Evolutionary conservation across 2,329 filamentous ascomycete genomes (phyloP).

Genomic region (Chalara sp.): DNA sequence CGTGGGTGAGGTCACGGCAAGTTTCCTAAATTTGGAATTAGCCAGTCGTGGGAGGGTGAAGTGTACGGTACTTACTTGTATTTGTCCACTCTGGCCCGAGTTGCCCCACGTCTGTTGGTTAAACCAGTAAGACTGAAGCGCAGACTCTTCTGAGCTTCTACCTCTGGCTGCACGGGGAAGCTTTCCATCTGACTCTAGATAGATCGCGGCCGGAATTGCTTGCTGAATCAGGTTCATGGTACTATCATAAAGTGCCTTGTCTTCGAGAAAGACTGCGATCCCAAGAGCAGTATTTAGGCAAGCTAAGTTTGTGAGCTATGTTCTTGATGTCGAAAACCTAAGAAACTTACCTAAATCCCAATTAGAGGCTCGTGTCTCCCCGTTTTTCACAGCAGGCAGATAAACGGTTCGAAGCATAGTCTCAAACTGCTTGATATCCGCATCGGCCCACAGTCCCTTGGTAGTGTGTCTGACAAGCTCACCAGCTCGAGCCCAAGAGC

Average conservation of each 20-base stretch:
- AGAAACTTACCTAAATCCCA: slow-evolving; percentile 21
- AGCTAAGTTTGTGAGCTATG: neutral
- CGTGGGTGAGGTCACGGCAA: slow-evolving; percentile 24
- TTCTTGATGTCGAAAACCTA: too few species aligned
- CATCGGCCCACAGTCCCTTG: slow-evolving; percentile 15
- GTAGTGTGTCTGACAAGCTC: slow-evolving; percentile 24
- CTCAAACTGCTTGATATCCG: slow-evolving; percentile 18
- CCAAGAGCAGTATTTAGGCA: slow-evolving; percentile 8
- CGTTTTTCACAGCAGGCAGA: slow-evolving; percentile 19
- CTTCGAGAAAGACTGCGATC: slow-evolving; percentile 23
- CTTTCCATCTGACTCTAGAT: slow-evolving; percentile 19
- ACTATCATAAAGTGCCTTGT: slow-evolving; percentile 15
- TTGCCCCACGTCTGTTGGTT: slow-evolving; percentile 8
- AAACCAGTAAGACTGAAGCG: slow-evolving; percentile 4
- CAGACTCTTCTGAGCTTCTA: slow-evolving; percentile 1
- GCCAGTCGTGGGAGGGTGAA: neutral
- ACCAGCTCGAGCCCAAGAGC: slow-evolving; percentile 23
- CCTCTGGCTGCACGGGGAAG: slow-evolving; percentile 13
- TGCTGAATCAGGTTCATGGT: slow-evolving; percentile 19
- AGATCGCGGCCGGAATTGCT: slow-evolving; percentile 23
- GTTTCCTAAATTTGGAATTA: slow-evolving; percentile 17
- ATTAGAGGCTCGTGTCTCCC: slow-evolving; percentile 10
- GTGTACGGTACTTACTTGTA: slow-evolving; percentile 1
- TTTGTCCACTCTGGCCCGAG: slow-evolving; percentile 8
- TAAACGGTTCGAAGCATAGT: slow-evolving; percentile 22